Conservation (phyloP, 2,329 filamentous ascomycete species). For the Ampelomyces quisqualis region DNA sequence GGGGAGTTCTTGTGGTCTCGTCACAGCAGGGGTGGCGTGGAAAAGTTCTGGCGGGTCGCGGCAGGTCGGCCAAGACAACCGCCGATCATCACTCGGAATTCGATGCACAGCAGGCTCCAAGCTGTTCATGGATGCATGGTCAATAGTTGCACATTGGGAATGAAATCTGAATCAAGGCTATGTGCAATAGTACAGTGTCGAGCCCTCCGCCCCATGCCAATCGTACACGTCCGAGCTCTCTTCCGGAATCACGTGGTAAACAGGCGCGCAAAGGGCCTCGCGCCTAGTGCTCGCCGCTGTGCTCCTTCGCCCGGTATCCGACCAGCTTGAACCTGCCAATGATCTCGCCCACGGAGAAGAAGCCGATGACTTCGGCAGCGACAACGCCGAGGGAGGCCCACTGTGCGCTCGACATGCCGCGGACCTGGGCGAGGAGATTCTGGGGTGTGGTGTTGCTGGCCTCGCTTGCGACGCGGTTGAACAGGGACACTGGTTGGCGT, state of each 20-base stretch:
- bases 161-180: conserved; percentile 43
- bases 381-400: conserved; percentile 74
- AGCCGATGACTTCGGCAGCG: conserved; percentile 82
- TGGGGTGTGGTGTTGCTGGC: conserved; percentile 46
- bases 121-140: conserved; percentile 26
- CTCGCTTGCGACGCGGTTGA: conserved; percentile 50
- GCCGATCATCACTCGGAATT: conserved; percentile 11
- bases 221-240: conserved; percentile 21
- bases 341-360: conserved; percentile 98
- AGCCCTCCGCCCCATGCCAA: conserved; percentile 17
- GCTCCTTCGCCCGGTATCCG: conserved; percentile 64
- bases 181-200: conserved; percentile 46
- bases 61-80: conserved; percentile 17
- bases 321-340: conserved; percentile 93
- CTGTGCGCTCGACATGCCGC: conserved; percentile 71
- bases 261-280: too few relatives aligned
- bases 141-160: conserved; percentile 37
- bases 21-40: too few relatives aligned
- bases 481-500: conserved; percentile 65
- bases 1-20: too few relatives aligned
- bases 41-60: conserved; percentile 18
- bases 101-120: background rate
- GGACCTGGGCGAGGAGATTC: conserved; percentile 58
- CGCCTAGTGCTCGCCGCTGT: conserved; percentile 23
- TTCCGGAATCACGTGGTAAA: too few relatives aligned